Conservation (phyloP, 2,329 filamentous ascomycete species). For the Alternaria panax region DNA sequence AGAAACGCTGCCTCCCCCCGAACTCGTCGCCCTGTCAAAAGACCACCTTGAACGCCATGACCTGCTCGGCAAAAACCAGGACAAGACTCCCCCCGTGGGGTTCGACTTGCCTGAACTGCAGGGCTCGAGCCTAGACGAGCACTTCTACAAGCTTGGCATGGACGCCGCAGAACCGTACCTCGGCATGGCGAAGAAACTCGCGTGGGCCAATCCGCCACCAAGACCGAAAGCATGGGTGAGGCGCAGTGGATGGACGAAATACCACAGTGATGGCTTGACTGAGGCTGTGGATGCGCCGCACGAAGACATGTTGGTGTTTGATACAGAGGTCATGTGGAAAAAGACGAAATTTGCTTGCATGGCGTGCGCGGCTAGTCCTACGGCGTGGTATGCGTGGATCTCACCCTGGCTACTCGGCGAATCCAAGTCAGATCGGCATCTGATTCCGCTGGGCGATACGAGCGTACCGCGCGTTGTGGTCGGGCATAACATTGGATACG, state of each 20-base stretch:
- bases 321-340: slow-evolving; percentile 97
- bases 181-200: slow-evolving; percentile 75
- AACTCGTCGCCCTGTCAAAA: slow-evolving; percentile 79
- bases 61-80: slow-evolving; percentile 87
- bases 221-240: slow-evolving; percentile 76
- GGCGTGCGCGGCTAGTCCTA: slow-evolving; percentile 90
- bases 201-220: slow-evolving; percentile 64
- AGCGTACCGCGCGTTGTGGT: slow-evolving; percentile 77
- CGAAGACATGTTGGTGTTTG: slow-evolving; percentile 85
- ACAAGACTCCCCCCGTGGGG: slow-evolving; percentile 73
- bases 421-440: slow-evolving; percentile 80
- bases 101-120: slow-evolving; percentile 85
- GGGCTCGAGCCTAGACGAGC: slow-evolving; percentile 85
- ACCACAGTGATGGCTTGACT: slow-evolving; percentile 74
- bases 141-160: slow-evolving; percentile 87
- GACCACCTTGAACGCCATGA: slow-evolving; percentile 88
- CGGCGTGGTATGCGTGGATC: slow-evolving; percentile 95
- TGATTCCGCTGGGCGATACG: slow-evolving; percentile 86
- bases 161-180: slow-evolving; percentile 89
- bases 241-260: slow-evolving; percentile 93
- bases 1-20: slow-evolving; percentile 63
- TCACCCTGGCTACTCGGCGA: slow-evolving; percentile 94
- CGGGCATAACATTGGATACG: slow-evolving; percentile 95
- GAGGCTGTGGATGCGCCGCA: slow-evolving; percentile 79
- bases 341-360: slow-evolving; percentile 92